These are phyloP conservation scores for Trematosphaeria pertusa DNA, from an alignment of 2,329 filamentous ascomycete species.

Conservation along the genomic window DNA sequence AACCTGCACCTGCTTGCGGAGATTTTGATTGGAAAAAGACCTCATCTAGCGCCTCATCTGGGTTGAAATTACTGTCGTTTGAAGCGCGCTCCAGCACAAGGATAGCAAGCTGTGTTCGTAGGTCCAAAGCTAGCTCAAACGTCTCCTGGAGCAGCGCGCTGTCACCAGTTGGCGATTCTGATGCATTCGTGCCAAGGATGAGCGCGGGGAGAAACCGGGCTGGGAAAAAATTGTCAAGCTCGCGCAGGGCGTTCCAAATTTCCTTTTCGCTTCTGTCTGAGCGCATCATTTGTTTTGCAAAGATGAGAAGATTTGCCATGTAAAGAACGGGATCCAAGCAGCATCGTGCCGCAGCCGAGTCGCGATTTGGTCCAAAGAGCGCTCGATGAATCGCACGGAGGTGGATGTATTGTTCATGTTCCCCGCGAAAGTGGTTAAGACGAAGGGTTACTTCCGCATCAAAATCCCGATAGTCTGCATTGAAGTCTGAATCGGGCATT, in stretches of 20 bases:
- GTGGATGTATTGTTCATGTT: constrained; percentile 53
- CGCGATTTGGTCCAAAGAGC: constrained; percentile 43
- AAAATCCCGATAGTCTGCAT: constrained; percentile 46
- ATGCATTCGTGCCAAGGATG: constrained; percentile 14
- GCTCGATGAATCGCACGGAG: constrained; percentile 46
- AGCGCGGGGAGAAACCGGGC: constrained; percentile 39
- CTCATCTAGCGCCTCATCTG: constrained; percentile 47
- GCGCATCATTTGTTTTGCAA: constrained; percentile 49
- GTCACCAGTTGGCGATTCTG: constrained; percentile 35
- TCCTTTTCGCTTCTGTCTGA: constrained; percentile 34
- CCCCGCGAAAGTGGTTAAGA: constrained; percentile 44
- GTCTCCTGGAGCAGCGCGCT: constrained; percentile 53
- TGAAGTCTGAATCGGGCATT: constrained; percentile 47
- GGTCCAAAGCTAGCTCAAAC: constrained; percentile 58
- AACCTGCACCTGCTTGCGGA: constrained; percentile 13
- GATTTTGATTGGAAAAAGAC: constrained; percentile 50
- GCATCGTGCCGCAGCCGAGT: constrained; percentile 20
- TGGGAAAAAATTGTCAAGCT: constrained; percentile 46
- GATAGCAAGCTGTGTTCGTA: constrained; percentile 64
- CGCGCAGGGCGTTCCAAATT: constrained; percentile 36
- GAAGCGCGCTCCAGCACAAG: constrained; percentile 46
- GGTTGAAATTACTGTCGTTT: constrained; percentile 45
- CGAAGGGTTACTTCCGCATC: constrained; percentile 43
- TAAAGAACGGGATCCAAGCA: constrained; percentile 53
- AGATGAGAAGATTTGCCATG: constrained; percentile 52